Evolutionary conservation across 208 protist species (phyloP).

Genomic region (Acanthamoeba lenticulata): DNA sequence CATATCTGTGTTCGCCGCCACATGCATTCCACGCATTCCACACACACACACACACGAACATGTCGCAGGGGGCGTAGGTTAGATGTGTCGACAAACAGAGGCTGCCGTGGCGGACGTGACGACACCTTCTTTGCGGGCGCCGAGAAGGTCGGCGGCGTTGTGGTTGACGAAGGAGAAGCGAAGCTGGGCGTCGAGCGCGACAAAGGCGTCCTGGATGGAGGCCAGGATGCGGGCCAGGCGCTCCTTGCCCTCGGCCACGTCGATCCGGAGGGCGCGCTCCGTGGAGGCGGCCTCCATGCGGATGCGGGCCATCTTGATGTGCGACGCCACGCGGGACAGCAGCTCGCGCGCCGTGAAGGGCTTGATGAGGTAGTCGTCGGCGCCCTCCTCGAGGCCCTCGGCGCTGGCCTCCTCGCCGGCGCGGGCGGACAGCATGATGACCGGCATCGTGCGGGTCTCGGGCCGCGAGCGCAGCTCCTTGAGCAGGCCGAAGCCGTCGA

Average conservation of each 20-base stretch:
- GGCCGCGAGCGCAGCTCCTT: slow-evolving; percentile 13
- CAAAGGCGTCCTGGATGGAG: slow-evolving; percentile 9
- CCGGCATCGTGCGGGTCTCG: slow-evolving; percentile 27
- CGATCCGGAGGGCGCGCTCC: background rate
- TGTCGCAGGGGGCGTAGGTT: background rate
- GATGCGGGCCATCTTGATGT: background rate
- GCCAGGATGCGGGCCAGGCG: background rate
- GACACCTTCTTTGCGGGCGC: background rate
- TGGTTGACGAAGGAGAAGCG: slow-evolving; percentile 42
- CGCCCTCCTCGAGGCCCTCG: slow-evolving; percentile 54
- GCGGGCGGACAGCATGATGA: slow-evolving; percentile 74
- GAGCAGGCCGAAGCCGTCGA: slow-evolving; percentile 64
- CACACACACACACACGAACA: too few relatives aligned
- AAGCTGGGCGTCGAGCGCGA: background rate
- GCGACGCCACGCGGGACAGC: slow-evolving; percentile 29
- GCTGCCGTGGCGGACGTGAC: background rate
- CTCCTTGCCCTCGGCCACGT: background rate
- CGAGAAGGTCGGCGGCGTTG: background rate
- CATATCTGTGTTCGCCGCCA: background rate
- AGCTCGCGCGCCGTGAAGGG: slow-evolving; percentile 70
- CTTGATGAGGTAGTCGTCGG: slow-evolving; percentile 75
- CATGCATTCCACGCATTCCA: too few relatives aligned
- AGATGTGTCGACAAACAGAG: too few relatives aligned
- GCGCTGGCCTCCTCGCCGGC: slow-evolving; percentile 66
- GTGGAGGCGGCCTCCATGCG: background rate